Conservation (phyloP, 2,329 filamentous ascomycete species). For the Penicillium sp. region DNA sequence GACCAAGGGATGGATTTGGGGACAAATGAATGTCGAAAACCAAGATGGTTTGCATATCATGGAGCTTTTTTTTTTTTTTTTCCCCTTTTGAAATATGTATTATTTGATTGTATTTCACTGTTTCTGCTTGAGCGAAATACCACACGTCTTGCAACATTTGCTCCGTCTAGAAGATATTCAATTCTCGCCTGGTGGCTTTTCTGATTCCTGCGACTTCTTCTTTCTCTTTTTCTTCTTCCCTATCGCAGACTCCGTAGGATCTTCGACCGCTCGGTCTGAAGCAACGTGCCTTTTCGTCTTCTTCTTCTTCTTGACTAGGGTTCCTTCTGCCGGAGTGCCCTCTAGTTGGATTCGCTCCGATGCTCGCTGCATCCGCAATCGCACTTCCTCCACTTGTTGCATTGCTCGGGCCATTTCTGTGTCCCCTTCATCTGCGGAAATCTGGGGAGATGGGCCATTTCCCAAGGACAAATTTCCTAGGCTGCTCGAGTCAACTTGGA, state of each 20-base stretch:
- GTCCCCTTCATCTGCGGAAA: constrained; percentile 58
- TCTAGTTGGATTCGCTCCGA: constrained; percentile 45
- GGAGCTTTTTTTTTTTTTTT: neutral
- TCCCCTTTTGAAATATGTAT: constrained; percentile 2
- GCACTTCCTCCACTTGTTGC: constrained; percentile 74
- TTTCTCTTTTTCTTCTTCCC: constrained; percentile 5
- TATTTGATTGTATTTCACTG: constrained; percentile 2
- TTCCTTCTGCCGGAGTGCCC: constrained; percentile 40
- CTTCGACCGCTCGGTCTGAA: neutral
- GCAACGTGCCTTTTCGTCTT: constrained; percentile 17
- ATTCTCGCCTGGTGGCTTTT: neutral
- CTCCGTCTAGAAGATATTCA: neutral
- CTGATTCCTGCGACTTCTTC: neutral
- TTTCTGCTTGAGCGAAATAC: constrained; percentile 1
- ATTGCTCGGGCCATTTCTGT: constrained; percentile 81
- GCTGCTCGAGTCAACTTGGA: constrained; percentile 80
- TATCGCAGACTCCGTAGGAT: neutral
- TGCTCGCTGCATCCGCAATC: constrained; percentile 67
- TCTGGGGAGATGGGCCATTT: constrained; percentile 31
- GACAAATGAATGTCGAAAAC: neutral
- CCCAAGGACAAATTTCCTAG: constrained; percentile 65
- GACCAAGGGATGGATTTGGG: neutral
- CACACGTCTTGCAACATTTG: constrained; percentile 1
- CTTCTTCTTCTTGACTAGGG: constrained; percentile 51
- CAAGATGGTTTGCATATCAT: neutral